These are phyloP conservation scores for Salvia hispanica DNA, from an alignment of 257 asterid genomes.

Conservation along the genomic window DNA sequence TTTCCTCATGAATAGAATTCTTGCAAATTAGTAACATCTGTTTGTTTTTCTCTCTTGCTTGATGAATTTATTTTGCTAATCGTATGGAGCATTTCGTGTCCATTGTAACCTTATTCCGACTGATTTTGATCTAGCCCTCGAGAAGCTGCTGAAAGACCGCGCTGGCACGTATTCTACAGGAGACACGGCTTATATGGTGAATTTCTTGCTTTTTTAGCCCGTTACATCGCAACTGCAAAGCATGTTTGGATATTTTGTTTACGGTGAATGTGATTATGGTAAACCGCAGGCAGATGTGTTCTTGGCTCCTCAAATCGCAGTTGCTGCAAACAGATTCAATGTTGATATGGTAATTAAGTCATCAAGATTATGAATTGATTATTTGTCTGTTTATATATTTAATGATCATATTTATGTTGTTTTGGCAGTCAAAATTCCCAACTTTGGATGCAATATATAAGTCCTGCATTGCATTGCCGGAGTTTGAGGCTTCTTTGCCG, in stretches of 20 bases:
- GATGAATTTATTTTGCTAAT: background rate
- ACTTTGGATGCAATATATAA: conserved; percentile 45
- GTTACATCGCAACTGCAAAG: background rate
- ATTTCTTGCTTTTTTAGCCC: background rate
- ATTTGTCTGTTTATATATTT: background rate
- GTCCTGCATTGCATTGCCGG: conserved; percentile 56
- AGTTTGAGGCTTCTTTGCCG: conserved; percentile 65
- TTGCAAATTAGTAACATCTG: too few relatives aligned
- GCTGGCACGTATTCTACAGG: conserved; percentile 64
- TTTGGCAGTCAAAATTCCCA: conserved; percentile 57
- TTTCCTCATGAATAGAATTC: background rate
- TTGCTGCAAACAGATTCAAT: conserved; percentile 52
- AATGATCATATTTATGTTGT: background rate
- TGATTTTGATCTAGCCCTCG: conserved; percentile 56
- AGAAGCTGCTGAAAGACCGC: conserved; percentile 52
- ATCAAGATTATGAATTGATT: background rate
- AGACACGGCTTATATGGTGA: conserved; percentile 57
- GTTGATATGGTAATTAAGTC: conserved; percentile 53
- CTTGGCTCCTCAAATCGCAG: conserved; percentile 79
- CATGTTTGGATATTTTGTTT: background rate
- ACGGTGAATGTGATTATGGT: background rate
- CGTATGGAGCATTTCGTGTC: background rate
- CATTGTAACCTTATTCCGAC: background rate
- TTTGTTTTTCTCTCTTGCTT: too few relatives aligned
- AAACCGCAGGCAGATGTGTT: conserved; percentile 78